phyloP scores from a whole-genome alignment of 352 stramenopile genomes.

The Blastocystis sp. region DNA sequence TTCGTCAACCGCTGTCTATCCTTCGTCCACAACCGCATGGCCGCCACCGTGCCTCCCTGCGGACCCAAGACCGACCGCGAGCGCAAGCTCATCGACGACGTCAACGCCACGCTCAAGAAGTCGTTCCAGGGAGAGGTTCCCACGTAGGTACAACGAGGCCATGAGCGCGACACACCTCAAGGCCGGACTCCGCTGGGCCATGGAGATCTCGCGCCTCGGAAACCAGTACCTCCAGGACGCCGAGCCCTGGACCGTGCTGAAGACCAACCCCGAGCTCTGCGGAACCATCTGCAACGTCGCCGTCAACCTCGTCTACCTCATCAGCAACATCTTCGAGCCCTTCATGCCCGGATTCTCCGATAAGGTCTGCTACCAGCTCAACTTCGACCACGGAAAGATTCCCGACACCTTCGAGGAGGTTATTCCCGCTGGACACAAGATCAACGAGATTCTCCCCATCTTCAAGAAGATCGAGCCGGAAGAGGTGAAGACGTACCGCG shows the following conservation, averaged over 20 bases:
- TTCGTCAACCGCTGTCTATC: constrained; percentile 57
- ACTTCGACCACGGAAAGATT: constrained; percentile 55
- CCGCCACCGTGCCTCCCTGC: constrained; percentile 22
- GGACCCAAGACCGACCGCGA: constrained; percentile 32
- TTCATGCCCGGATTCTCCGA: constrained; percentile 58
- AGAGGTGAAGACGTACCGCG: constrained; percentile 36
- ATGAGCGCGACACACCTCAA: constrained; percentile 30
- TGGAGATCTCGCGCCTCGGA: constrained; percentile 54
- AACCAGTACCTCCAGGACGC: constrained; percentile 58
- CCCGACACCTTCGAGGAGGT: constrained; percentile 48
- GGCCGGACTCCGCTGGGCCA: constrained; percentile 33
- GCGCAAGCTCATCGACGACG: constrained; percentile 19
- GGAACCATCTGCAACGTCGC: constrained; percentile 16
- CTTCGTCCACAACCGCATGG: constrained; percentile 44
- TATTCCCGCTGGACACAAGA: constrained; percentile 53
- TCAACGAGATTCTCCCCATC: constrained; percentile 43
- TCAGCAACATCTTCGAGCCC: constrained; percentile 58
- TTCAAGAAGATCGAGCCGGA: constrained; percentile 58
- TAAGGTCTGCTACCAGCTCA: constrained; percentile 57
- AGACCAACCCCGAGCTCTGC: constrained; percentile 20
- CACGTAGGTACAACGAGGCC: constrained; percentile 57
- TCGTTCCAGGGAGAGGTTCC: neutral
- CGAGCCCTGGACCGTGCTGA: constrained; percentile 57
- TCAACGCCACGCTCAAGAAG: constrained; percentile 52
- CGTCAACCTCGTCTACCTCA: constrained; percentile 49